Conservation (phyloP, 2,329 filamentous ascomycete species). For the Colletotrichum echinochloae region DNA sequence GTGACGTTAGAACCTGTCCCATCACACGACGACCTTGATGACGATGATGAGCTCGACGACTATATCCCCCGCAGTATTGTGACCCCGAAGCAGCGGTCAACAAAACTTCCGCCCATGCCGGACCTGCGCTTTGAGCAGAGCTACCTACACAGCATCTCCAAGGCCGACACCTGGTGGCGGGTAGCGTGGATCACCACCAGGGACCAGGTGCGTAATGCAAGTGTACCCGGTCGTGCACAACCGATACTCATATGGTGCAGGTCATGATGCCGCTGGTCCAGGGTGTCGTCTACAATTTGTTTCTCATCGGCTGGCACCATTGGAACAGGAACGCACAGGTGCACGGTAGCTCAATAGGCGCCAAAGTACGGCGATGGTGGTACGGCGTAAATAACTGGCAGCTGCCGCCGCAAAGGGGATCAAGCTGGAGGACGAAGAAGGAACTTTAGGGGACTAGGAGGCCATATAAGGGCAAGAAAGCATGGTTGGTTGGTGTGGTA, state of each 20-base stretch:
- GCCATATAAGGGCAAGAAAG: constrained; percentile 5
- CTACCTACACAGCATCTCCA: constrained; percentile 89
- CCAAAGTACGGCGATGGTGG: constrained; percentile 90
- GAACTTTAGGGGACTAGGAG: constrained; percentile 1
- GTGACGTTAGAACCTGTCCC: constrained; percentile 37
- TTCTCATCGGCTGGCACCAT: constrained; percentile 87
- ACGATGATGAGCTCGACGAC: constrained; percentile 64
- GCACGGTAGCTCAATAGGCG: constrained; percentile 81
- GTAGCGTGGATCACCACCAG: constrained; percentile 86
- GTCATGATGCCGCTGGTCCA: constrained; percentile 88
- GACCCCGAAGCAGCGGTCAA: constrained; percentile 61
- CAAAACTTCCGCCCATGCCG: constrained; percentile 74
- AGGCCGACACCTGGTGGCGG: constrained; percentile 82
- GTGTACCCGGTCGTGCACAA: not conserved
- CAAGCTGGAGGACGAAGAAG: constrained; percentile 37
- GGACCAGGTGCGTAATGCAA: constrained; percentile 77
- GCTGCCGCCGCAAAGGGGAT: constrained; percentile 61
- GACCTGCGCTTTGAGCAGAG: constrained; percentile 98
- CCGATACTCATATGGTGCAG: constrained; percentile 55
- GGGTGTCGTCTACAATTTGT: constrained; percentile 88
- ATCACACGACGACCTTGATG: constrained; percentile 56
- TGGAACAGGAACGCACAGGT: constrained; percentile 87
- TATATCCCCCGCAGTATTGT: constrained; percentile 78
- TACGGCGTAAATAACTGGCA: constrained; percentile 94
- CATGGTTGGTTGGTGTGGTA: constrained; percentile 30